phyloP scores from a whole-genome alignment of 2,329 filamentous ascomycete genomes.

The Colletotrichum tabaci region DNA sequence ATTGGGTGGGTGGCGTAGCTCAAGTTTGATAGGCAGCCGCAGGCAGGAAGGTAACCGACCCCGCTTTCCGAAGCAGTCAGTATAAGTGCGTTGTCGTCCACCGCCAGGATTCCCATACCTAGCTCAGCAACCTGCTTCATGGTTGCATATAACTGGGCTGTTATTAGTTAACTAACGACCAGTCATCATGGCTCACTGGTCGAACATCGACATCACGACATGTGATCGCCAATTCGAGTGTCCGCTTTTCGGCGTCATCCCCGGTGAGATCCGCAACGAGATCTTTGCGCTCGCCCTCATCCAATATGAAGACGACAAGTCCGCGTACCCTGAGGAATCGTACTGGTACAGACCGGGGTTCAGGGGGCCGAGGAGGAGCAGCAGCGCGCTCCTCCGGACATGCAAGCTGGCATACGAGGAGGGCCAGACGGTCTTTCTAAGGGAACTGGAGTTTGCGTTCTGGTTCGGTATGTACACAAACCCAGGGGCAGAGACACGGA shows the following conservation, averaged over 20 bases:
- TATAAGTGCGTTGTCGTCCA: background rate
- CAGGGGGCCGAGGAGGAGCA: constrained; percentile 53
- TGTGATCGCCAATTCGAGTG: constrained; percentile 4
- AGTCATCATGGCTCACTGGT: background rate
- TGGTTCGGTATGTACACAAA: constrained; percentile 15
- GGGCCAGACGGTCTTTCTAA: constrained; percentile 29
- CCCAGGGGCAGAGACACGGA: background rate
- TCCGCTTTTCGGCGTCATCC: constrained; percentile 56
- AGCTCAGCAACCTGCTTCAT: background rate
- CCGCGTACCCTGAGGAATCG: constrained; percentile 49
- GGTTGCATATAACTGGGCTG: background rate
- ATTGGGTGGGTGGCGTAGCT: background rate
- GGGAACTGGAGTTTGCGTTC: constrained; percentile 30
- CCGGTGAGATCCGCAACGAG: constrained; percentile 63
- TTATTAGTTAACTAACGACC: background rate
- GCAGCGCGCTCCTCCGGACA: constrained; percentile 57
- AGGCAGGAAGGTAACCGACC: constrained; percentile 31
- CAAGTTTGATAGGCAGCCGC: constrained; percentile 2
- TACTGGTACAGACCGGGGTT: constrained; percentile 60
- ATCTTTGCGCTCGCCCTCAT: constrained; percentile 61
- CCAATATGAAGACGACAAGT: constrained; percentile 53
- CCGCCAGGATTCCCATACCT: background rate
- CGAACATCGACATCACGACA: constrained; percentile 1
- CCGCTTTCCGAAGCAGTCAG: constrained; percentile 13
- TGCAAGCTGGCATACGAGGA: constrained; percentile 51